Base-by-base conservation (phyloP, 768 basidiomycete genomes). In the Phlebiopsis gigantea region DNA sequence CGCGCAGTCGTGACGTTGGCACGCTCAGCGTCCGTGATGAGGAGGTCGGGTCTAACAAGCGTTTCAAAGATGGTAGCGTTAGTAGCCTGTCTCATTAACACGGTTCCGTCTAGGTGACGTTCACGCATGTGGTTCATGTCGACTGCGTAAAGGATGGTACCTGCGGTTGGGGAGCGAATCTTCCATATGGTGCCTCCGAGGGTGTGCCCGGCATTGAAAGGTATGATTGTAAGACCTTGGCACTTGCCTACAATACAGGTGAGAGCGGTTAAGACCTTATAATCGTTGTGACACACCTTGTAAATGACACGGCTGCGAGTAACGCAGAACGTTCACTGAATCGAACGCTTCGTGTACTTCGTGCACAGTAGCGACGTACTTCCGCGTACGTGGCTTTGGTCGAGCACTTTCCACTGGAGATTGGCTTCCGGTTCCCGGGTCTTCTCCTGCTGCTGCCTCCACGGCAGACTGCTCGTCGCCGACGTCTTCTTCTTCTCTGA, bases 111-210 rank as follows among this genome's bases (percentile, higher is more conserved):
- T 28, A 99, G 77, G 73, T 98, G 96, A 31, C 95, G 83, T 68
- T 99, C 97, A 53, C 84, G 83, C 81, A 93, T 95, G 70, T 99
- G 97, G 69, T 98, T 98, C 76, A 98, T 78, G 62, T 93, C 83
- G 17, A 98, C 91, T 8, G 94, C 94, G 68, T 99, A 98, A 24
- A 98, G 76, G 30, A 98, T 88, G 2, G 97, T 98, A 2, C 95
- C 96, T 10, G 92, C 91, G 0, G 94, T 93, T 1, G 97, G 94
- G 0, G 95, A 98, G n/a, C 97, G 86, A 59, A 99, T 89, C 68
- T 98, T 98, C 94, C 94, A 98, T 61, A 99, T 90, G 5, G 95
- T 93, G 44, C 96, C 97, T 58, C 97, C 97, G 15, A 99, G 80
- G 0, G 92, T 92, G 69, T 98, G 95, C 0, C 96, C 97, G 12